Evolutionary conservation across 345 rosid genomes (phyloP), one percentile per base, ranked within the genome.

Genomic region (Sisymbrium irio): DNA sequence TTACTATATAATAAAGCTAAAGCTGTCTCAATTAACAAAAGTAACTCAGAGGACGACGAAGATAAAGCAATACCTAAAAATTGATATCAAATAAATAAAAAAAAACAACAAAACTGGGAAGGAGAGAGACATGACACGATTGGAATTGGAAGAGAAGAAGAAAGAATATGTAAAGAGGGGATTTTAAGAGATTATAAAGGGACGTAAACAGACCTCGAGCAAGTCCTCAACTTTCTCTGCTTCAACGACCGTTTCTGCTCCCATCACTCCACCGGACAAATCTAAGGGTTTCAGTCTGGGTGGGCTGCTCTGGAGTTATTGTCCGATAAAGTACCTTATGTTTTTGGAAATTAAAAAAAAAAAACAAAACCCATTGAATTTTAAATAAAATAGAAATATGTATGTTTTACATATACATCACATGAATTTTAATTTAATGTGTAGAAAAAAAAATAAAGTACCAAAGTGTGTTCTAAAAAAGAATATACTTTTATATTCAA

Each of bases 211-310:
- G 65, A 92, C 96, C 79, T 87, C 91, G 4, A 88, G 86, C 80
- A 92, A 80, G 36, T 85, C 83, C 17, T 90, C 91, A 14, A 83
- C 73, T 14, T 58, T 77, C 71, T 88, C 95, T 65, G 77, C 71
- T 12, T 71, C 65, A 19, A 57, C 74, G 64, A 58, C 76, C 55
- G 82, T 62, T 9, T 64, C 85, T 25, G 73, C 71, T 65, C 66
- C 88, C 92, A 87, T 88, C 54, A 13, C 64, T 62, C 42, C 49
- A 50, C 78, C 49, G 40, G 47, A 28, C 62, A 17, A 67, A 44
- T 67, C 47, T 22, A 12, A 60, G 69, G 74, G 69, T 75, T 73
- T 42, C 30, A 0, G 11, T 18, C 44, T 32, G 37, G 55, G 14
- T 32, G 35, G 44, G 15, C 44, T 40, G 15, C 13, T 35, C 19